Conservation (phyloP, 2,329 filamentous ascomycete genomes). For the Gnomoniopsis sp. region DNA sequence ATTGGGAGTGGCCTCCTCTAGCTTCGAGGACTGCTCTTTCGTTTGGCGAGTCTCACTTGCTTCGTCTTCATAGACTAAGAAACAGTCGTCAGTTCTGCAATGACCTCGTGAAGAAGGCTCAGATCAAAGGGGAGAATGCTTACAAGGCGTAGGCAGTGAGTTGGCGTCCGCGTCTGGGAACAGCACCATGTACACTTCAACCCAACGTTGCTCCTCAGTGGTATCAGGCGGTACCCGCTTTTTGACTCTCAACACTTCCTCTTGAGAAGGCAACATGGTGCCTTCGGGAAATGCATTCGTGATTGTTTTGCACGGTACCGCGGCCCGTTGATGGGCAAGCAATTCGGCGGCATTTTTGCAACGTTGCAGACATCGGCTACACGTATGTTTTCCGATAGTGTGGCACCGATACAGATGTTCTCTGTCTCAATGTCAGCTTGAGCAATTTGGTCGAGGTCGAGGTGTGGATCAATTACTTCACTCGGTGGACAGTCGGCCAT, state of each 20-base stretch:
- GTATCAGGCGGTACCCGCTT: conserved; percentile 17
- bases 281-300: conserved; percentile 18
- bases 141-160: conserved; percentile 16
- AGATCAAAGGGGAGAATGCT: background rate
- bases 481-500: conserved; percentile 18
- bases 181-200: conserved; percentile 15
- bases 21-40: background rate
- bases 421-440: background rate
- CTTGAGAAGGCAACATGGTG: conserved; percentile 18
- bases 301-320: conserved; percentile 14
- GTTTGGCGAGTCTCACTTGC: background rate
- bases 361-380: conserved; percentile 16
- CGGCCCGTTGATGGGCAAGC: conserved; percentile 16
- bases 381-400: conserved; percentile 20
- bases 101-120: background rate
- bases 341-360: conserved; percentile 18
- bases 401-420: conserved; percentile 19
- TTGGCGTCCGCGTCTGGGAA: conserved; percentile 8
- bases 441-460: background rate
- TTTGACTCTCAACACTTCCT: conserved; percentile 16
- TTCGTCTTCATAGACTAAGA: conserved; percentile 15
- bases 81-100: background rate
- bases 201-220: conserved; percentile 18
- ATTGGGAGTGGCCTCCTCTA: background rate
- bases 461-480: conserved; percentile 6